phyloP scores from a whole-genome alignment of 2,329 filamentous ascomycete genomes.

The Stagonosporopsis cucurbitacearum region DNA sequence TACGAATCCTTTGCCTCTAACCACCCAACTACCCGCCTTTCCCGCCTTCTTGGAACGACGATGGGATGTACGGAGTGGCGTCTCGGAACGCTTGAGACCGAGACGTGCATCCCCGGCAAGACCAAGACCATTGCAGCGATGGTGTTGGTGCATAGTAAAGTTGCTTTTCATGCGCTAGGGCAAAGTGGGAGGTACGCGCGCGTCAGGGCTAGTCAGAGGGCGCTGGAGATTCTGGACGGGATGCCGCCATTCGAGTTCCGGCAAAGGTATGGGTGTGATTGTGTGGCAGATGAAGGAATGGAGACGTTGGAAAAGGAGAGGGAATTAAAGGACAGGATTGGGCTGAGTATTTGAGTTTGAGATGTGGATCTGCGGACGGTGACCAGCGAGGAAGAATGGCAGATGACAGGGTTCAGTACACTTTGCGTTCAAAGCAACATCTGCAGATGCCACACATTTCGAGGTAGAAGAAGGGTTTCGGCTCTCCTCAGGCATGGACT shows the following conservation, averaged over 20 bases:
- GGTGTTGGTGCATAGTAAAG: slow-evolving; percentile 75
- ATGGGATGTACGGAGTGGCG: slow-evolving; percentile 71
- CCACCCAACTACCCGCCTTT: slow-evolving; percentile 78
- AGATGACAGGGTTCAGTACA: no score
- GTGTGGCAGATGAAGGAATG: slow-evolving; percentile 45
- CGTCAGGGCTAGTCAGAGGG: slow-evolving; percentile 67
- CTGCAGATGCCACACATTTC: neutral
- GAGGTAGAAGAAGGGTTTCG: neutral
- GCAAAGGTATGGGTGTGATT: slow-evolving; percentile 68
- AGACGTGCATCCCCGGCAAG: slow-evolving; percentile 55
- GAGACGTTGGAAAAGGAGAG: slow-evolving; percentile 6
- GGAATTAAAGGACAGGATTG: slow-evolving; percentile 28
- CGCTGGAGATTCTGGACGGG: slow-evolving; percentile 59
- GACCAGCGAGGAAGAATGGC: no score
- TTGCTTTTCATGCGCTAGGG: slow-evolving; percentile 67
- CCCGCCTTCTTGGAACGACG: slow-evolving; percentile 66
- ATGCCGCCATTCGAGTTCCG: slow-evolving; percentile 66
- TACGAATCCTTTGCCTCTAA: slow-evolving; percentile 88
- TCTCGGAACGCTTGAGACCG: slow-evolving; percentile 41
- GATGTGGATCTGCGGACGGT: neutral
- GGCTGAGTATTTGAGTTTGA: slow-evolving; percentile 22
- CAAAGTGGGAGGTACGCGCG: slow-evolving; percentile 77
- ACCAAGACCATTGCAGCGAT: slow-evolving; percentile 66
- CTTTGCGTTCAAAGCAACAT: neutral
- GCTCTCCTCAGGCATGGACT: neutral